A percentile compares a stretch with the other conserved stretches of the same genome.
These are phyloP conservation scores for Cruciata laevipes DNA, from an alignment of 257 asterid genomes.

Conservation along the genomic window DNA sequence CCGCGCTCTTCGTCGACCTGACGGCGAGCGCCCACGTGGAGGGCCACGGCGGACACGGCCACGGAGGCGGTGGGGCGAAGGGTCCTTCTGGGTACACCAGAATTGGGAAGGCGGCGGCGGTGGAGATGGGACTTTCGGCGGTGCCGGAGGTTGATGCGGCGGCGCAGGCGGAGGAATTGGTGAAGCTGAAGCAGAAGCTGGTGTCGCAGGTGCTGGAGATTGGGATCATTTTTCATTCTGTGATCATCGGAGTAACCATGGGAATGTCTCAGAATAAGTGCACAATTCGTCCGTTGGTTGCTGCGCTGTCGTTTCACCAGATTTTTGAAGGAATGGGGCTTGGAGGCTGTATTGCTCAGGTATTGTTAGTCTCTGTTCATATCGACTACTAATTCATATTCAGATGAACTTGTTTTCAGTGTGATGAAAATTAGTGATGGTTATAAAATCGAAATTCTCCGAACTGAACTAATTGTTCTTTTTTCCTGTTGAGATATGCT, in stretches of 20 bases:
- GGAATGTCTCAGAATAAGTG: constrained; percentile 44
- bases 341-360: constrained; percentile 48
- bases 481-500: background rate
- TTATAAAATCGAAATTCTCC: no score
- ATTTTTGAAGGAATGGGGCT: constrained; percentile 43
- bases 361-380: background rate
- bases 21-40: constrained; percentile 35
- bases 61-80: background rate
- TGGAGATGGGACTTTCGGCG: constrained; percentile 2
- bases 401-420: background rate
- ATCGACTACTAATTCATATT: no score
- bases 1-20: constrained; percentile 35
- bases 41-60: constrained; percentile 11
- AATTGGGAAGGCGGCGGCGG: constrained; percentile 11
- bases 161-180: constrained; percentile 22
- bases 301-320: constrained; percentile 38
- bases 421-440: no score
- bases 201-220: constrained; percentile 40
- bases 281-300: constrained; percentile 34
- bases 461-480: no score
- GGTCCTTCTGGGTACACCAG: constrained; percentile 10
- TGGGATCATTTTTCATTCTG: constrained; percentile 41
- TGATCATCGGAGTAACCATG: constrained; percentile 37
- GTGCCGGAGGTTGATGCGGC: constrained; percentile 18
- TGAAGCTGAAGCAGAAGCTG: constrained; percentile 32